Conservation (phyloP, 768 basidiomycete species). For the Pulveroboletus sp. region DNA sequence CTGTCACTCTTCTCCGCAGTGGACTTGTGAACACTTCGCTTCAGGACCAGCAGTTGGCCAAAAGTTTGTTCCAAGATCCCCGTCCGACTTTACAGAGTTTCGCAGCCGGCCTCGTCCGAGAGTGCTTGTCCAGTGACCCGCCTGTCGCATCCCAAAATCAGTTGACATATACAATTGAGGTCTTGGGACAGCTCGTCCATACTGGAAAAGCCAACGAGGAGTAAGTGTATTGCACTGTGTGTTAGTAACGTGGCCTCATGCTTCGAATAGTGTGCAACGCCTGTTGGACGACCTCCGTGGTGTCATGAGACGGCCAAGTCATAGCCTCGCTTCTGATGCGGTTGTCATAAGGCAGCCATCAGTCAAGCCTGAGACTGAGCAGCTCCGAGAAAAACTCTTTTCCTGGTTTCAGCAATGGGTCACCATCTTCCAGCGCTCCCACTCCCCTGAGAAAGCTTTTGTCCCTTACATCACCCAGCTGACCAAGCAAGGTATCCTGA, state of each 20-base stretch:
- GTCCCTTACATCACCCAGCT: slow-evolving; percentile 96
- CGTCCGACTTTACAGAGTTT: slow-evolving; percentile 76
- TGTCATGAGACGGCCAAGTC: slow-evolving; percentile 46
- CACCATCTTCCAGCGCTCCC: slow-evolving; percentile 84
- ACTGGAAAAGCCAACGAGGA: slow-evolving; percentile 79
- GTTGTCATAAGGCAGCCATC: slow-evolving; percentile 41
- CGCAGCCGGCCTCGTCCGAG: slow-evolving; percentile 76
- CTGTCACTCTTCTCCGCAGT: slow-evolving; percentile 80
- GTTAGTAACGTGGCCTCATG: not conserved
- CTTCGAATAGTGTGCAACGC: slow-evolving; percentile 48
- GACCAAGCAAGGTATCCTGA: slow-evolving; percentile 94
- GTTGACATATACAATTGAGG: slow-evolving; percentile 75
- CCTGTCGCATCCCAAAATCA: slow-evolving; percentile 77
- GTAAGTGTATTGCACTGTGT: slow-evolving; percentile 42
- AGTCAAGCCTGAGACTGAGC: slow-evolving; percentile 66
- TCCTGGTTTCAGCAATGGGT: slow-evolving; percentile 96
- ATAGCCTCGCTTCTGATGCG: slow-evolving; percentile 34
- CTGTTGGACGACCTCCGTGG: slow-evolving; percentile 83
- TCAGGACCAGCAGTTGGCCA: slow-evolving; percentile 88
- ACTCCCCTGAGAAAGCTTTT: slow-evolving; percentile 90
- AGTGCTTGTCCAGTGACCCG: slow-evolving; percentile 77
- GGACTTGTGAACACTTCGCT: slow-evolving; percentile 72
- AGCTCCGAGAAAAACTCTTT: slow-evolving; percentile 68
- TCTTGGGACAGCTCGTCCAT: slow-evolving; percentile 68
- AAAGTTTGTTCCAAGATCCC: slow-evolving; percentile 73